Evolutionary conservation across 2,329 filamentous ascomycete species (phyloP), one percentile per base, ranked within the genome.

Genomic region (Fusarium mundagurra): DNA sequence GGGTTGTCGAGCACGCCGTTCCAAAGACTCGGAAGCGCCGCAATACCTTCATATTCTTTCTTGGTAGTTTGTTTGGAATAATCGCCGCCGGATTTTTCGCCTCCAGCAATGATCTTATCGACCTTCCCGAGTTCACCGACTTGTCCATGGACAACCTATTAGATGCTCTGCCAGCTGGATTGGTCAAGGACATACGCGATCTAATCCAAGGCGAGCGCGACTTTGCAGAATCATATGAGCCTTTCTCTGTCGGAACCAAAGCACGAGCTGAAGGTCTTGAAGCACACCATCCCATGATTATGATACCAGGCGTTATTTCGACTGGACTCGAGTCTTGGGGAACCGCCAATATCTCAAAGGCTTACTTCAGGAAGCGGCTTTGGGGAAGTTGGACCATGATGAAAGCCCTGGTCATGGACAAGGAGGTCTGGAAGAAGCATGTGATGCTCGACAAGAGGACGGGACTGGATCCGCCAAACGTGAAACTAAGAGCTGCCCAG

Each of bases 331-430:
- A 99, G 83, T 98, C 94, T 54, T 99, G 96, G 96, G 94, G 96
- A 8, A 98, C 96, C 0, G 91, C 93, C 58, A 93, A 95, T 79
- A 86, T 88, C 47, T 98, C 95, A 13, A 90, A 94, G 41, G 93
- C 92, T 67, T 99, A 98, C 83, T 99, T 99, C 83, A 89, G 96
- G 72, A 98, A 97, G 84, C 88, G 96, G 61, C 85, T 99, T 57
- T 99, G 96, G 96, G 96, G 96, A 9, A 98, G 94, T 76, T 99
- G 97, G 96, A 97, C 91, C 73, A 99, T 99, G 96, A 98, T 99
- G 95, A 90, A 93, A 57, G 96, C 96, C 0, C 85, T 99, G 74
- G 94, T 99, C 4, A 84, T 97, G 78, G 96, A 98, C 82, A 98
- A 98, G 83, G 92, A 97, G 34, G 88, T 90, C 39, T 99, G 96